Percentiles rank a stretch among this genome's conserved stretches.
Evolutionary conservation across 176 grass and related monocot genomes (phyloP).

Genomic region (Tillandsia leiboldiana): DNA sequence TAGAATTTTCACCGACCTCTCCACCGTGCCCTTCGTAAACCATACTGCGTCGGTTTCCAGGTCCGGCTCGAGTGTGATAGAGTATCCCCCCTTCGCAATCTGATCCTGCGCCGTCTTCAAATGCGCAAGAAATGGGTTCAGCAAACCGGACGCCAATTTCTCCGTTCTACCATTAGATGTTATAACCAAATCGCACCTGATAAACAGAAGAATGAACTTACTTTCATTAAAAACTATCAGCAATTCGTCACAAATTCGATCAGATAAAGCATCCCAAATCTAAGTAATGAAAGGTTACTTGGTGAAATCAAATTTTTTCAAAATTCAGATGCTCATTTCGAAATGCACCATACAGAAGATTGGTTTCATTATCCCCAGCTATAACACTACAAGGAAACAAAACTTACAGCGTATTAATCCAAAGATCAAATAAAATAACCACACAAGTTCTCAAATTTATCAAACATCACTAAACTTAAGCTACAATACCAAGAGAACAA

Average conservation of each 20-base stretch:
- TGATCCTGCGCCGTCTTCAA: conserved; percentile 81
- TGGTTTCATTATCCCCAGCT: too few species aligned
- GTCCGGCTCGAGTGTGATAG: conserved; percentile 66
- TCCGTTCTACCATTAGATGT: conserved; percentile 64
- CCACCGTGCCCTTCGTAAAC: conserved; percentile 76
- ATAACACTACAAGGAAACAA: too few species aligned
- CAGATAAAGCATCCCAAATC: not conserved
- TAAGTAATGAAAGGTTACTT: too few species aligned
- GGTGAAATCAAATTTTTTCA: too few species aligned
- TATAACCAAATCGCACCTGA: conserved; percentile 90
- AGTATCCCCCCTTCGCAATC: conserved; percentile 84
- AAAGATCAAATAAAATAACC: too few species aligned
- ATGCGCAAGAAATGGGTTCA: conserved; percentile 76
- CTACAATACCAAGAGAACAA: too few species aligned
- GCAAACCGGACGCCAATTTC: conserved; percentile 86
- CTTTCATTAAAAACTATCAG: not conserved
- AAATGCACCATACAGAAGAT: too few species aligned
- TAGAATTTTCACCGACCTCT: conserved; percentile 37
- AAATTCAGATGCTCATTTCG: too few species aligned
- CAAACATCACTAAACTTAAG: too few species aligned
- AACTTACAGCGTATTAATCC: too few species aligned
- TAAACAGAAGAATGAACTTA: conserved; percentile 9
- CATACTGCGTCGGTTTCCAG: conserved; percentile 30
- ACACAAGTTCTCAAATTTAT: too few species aligned
- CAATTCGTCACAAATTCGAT: not conserved